These are phyloP conservation scores for Fusarium redolens DNA, from an alignment of 2,329 filamentous ascomycete species.

Conservation along the genomic window DNA sequence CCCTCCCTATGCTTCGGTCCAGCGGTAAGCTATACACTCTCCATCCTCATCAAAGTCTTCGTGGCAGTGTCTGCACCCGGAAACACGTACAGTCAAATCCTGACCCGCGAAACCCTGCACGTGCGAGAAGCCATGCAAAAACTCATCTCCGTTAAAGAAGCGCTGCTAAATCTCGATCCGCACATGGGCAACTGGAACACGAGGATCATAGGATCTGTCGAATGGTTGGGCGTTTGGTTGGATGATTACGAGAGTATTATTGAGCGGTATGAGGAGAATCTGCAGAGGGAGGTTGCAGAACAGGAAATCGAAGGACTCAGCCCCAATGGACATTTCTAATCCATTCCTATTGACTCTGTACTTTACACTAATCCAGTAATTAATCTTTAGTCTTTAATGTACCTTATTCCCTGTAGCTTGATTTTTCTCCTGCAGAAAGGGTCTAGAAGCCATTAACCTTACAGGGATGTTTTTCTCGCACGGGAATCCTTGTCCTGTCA, in stretches of 20 bases:
- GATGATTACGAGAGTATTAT: constrained; percentile 32
- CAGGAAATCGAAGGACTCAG: constrained; percentile 25
- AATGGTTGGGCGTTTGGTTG: constrained; percentile 26
- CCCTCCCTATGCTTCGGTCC: constrained; percentile 31
- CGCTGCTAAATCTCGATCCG: constrained; percentile 23
- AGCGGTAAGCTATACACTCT: constrained; percentile 27
- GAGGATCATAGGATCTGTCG: constrained; percentile 30
- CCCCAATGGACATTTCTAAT: constrained; percentile 29
- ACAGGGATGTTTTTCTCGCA: background rate
- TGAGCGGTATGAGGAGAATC: constrained; percentile 25
- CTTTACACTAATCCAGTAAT: background rate
- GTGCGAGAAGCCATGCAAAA: constrained; percentile 22
- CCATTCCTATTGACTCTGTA: background rate
- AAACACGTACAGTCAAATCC: constrained; percentile 25
- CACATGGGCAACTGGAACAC: constrained; percentile 35
- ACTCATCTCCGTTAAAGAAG: constrained; percentile 15
- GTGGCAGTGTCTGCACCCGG: constrained; percentile 31
- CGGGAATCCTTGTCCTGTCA: constrained; percentile 2
- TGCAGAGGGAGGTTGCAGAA: constrained; percentile 27
- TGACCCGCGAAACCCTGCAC: background rate
- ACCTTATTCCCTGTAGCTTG: background rate
- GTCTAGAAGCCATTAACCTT: constrained; percentile 17
- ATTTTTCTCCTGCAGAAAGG: background rate
- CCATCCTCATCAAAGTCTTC: constrained; percentile 29
- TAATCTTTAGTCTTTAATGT: background rate